Conservation (phyloP, 2,329 filamentous ascomycete species). For the Fusarium veterinarium region DNA sequence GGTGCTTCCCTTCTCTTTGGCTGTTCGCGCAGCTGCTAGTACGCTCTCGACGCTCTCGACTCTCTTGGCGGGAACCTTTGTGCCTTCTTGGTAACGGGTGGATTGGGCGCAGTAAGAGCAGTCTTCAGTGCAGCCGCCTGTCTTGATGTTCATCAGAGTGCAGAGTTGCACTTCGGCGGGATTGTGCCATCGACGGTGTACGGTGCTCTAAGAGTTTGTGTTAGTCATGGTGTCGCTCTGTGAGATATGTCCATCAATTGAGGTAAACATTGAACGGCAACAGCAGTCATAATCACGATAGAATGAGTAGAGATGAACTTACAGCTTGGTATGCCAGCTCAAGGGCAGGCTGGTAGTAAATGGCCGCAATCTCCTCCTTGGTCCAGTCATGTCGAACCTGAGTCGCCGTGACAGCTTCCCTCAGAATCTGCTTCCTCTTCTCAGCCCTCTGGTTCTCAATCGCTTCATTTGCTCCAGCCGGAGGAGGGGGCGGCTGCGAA, state of each 20-base stretch:
- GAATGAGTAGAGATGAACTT: conserved; percentile 45
- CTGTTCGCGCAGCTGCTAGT: conserved; percentile 79
- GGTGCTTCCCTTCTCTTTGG: conserved; percentile 86
- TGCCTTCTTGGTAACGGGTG: conserved; percentile 79
- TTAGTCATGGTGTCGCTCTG: conserved; percentile 23
- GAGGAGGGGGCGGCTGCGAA: conserved; percentile 41
- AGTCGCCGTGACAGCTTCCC: conserved; percentile 68
- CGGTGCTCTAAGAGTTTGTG: conserved; percentile 65
- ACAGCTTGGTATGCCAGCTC: conserved; percentile 82
- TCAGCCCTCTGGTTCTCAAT: conserved; percentile 41
- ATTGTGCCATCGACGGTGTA: conserved; percentile 88
- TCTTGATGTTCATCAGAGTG: conserved; percentile 97
- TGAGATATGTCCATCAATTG: conserved; percentile 10
- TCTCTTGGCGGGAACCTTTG: conserved; percentile 83
- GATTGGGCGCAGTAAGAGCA: conserved; percentile 95
- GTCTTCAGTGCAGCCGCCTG: conserved; percentile 90
- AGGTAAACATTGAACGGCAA: neutral
- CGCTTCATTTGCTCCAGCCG: conserved; percentile 31
- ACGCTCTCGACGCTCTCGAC: conserved; percentile 85
- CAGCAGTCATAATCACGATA: neutral
- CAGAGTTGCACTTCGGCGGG: conserved; percentile 89
- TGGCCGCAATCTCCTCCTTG: conserved; percentile 80
- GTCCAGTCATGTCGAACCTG: conserved; percentile 81
- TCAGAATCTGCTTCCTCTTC: conserved; percentile 51
- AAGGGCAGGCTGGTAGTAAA: conserved; percentile 85